phyloP scores from a whole-genome alignment of 1,284 basidiomycete species.

The Fomitopsis schrenkii region DNA sequence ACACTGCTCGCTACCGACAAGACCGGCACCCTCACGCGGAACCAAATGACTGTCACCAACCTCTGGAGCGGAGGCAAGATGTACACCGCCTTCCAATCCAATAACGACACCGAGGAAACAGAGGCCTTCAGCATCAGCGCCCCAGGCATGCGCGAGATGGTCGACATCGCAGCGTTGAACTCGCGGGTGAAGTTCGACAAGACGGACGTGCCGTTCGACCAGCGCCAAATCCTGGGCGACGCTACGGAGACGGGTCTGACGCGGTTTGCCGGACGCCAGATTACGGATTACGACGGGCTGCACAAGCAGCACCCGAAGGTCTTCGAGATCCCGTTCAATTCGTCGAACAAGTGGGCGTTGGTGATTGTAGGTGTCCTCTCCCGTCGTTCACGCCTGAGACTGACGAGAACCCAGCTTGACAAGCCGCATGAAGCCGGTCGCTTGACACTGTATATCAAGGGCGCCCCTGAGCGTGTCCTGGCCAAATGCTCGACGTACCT shows the following conservation, averaged over 20 bases:
- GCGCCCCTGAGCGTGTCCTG: conserved; percentile 64
- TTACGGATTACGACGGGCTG: conserved; percentile 51
- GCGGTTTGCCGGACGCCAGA: conserved; percentile 56
- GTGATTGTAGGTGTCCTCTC: conserved; percentile 46
- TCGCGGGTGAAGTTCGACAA: conserved; percentile 68
- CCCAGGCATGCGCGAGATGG: conserved; percentile 57
- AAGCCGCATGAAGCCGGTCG: conserved; percentile 46
- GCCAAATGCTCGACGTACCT: conserved; percentile 59
- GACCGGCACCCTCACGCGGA: conserved; percentile 71
- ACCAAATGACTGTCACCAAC: conserved; percentile 72
- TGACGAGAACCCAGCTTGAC: conserved; percentile 37
- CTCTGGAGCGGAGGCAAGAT: conserved; percentile 58
- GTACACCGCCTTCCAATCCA: conserved; percentile 64
- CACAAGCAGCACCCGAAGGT: conserved; percentile 49
- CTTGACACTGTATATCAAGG: conserved; percentile 58
- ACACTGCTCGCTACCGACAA: conserved; percentile 72
- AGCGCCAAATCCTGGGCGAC: conserved; percentile 61
- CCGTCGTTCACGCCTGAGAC: conserved; percentile 1
- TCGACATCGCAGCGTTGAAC: conserved; percentile 61
- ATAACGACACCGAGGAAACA: conserved; percentile 57
- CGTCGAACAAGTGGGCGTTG: conserved; percentile 68
- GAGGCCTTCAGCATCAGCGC: conserved; percentile 44
- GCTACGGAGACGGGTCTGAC: conserved; percentile 68
- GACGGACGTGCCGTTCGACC: conserved; percentile 57
- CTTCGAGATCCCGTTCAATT: conserved; percentile 71